Evolutionary conservation across 1,284 basidiomycete genomes (phyloP), one percentile per base, ranked within the genome.

Genomic region (Singerocomus rubriflavus): DNA sequence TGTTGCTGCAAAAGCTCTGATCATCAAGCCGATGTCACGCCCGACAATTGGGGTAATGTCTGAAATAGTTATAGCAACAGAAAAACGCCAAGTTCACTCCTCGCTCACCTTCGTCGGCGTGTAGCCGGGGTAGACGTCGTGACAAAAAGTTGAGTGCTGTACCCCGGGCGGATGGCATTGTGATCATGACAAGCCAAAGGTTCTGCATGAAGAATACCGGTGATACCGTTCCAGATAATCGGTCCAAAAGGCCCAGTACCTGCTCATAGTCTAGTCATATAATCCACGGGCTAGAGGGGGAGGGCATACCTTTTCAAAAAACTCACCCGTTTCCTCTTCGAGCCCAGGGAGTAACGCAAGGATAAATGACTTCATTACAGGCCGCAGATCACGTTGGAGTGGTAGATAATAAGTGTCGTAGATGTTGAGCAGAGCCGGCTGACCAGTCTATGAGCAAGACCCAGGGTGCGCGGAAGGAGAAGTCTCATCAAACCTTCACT

Each of bases 281-380:
- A 45, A 33, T 45, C 38, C 44, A 8, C n/a, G 11, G 14, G 14
- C 7, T 4, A 52, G 32, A 31, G 14, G 31, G n/a, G 25, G 31
- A 39, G 21, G 34, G 26, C 76, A 30, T 51, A 91, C 93, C 73
- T 92, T 91, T 44, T 99, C 96, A 61, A 98, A 98, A 71, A 91
- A 97, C 68, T 98, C 95, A 3, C 93, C 91, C 0, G 91, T 93
- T 67, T 97, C 95, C 69, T 98, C 95, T 68, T 98, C 95, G 41
- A 98, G 74, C 0, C 94, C 95, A 1, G 97, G 96, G 6, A 99
- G 78, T 16, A 99, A 69, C 0, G 96, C 91, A 38, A 99, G 79
- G 43, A 98, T 92, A 63, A 99, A 88, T 0, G 96, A 91, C 64
- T 96, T 98, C 73, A 91, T 93, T 29, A 93, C 78, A 6, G 95